Evolutionary conservation across 2,329 filamentous ascomycete genomes (phyloP).

Genomic region (Blastomyces parvus): DNA sequence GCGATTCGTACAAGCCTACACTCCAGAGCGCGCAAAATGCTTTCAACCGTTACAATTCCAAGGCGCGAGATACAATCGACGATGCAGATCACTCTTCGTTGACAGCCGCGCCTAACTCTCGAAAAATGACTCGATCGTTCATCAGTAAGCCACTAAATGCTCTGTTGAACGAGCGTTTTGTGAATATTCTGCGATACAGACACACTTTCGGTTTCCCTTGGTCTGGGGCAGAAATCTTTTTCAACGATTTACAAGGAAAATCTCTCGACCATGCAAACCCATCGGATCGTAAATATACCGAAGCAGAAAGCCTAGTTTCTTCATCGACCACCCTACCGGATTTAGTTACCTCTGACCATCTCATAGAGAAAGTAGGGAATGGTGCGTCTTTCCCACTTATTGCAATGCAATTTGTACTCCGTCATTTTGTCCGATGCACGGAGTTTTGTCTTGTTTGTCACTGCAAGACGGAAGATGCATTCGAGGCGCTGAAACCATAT

Average conservation of each 20-base stretch:
- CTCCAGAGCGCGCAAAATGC: conserved; percentile 43
- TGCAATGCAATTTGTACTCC: conserved; percentile 64
- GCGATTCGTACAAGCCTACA: conserved; percentile 62
- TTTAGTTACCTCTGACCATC: conserved; percentile 45
- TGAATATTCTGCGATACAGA: conserved; percentile 53
- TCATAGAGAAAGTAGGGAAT: conserved; percentile 24
- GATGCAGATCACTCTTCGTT: background rate
- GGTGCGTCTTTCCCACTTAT: conserved; percentile 47
- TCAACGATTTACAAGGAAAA: conserved; percentile 40
- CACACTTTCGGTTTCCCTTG: conserved; percentile 48
- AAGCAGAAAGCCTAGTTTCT: conserved; percentile 20
- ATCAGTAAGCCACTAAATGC: conserved; percentile 63
- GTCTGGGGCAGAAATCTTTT: conserved; percentile 56
- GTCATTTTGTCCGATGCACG: conserved; percentile 69
- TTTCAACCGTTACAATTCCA: conserved; percentile 31
- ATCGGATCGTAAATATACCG: conserved; percentile 15
- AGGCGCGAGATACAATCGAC: background rate
- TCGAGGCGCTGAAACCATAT: conserved; percentile 49
- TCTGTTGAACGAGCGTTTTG: conserved; percentile 57
- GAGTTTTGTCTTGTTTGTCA: conserved; percentile 85
- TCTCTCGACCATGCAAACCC: conserved; percentile 12
- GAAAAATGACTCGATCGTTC: conserved; percentile 49
- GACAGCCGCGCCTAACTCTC: background rate
- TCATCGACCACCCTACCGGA: conserved; percentile 29
- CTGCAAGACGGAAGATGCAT: conserved; percentile 52